Evolutionary conservation across 192 early-diverging fungal genomes (phyloP).

Genomic region (Phycomyces blakesleeanus): DNA sequence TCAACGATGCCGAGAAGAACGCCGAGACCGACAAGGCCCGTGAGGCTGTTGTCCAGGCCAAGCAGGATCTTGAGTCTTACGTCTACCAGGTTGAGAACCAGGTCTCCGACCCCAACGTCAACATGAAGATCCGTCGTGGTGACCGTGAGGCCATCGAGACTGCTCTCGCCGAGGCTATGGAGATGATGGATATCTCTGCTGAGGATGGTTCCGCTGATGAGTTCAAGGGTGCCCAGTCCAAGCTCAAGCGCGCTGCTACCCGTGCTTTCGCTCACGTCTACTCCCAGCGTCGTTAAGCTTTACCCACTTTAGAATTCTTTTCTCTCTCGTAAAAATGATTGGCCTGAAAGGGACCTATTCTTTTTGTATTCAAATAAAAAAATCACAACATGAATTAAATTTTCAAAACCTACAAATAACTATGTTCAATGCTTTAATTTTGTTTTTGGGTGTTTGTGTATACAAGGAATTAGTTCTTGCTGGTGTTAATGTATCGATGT

Average conservation of each 20-base stretch:
- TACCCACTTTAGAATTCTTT: too few species aligned
- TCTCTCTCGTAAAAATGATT: too few species aligned
- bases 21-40: conserved; percentile 72
- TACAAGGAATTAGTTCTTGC: too few species aligned
- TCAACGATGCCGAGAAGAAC: conserved; percentile 86
- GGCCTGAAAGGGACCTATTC: too few species aligned
- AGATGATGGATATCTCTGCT: conserved; percentile 62
- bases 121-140: conserved; percentile 66
- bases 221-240: conserved; percentile 62
- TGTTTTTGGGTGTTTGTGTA: too few species aligned
- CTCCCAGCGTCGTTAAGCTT: conserved; percentile 29
- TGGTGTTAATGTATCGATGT: too few species aligned
- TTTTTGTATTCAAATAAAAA: too few species aligned
- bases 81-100: conserved; percentile 59
- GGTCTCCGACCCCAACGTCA: conserved; percentile 62
- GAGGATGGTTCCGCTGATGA: conserved; percentile 58
- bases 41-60: conserved; percentile 73
- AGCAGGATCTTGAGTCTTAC: conserved; percentile 76
- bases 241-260: conserved; percentile 66
- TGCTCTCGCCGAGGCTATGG: conserved; percentile 75
- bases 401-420: too few species aligned
- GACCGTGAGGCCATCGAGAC: conserved; percentile 70
- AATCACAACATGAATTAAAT: too few species aligned
- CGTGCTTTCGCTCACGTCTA: conserved; percentile 58
- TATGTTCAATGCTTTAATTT: too few species aligned